Evolutionary conservation across 768 basidiomycete genomes (phyloP).

Genomic region (Phanerodontia chrysosporium): DNA sequence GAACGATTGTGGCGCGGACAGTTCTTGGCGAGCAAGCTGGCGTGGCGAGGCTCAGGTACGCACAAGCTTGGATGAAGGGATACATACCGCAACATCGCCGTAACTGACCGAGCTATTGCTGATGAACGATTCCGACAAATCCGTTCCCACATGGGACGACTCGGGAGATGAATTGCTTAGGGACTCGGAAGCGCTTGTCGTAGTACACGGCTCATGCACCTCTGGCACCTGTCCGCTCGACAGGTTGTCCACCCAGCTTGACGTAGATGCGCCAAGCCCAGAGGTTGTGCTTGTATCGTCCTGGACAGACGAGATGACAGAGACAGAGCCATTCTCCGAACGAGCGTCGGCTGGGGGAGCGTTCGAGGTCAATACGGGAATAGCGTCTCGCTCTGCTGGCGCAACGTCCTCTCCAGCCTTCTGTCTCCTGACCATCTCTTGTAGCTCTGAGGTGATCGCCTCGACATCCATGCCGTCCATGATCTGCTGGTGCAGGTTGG

Average conservation of each 20-base stretch:
- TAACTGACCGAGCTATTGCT: slow-evolving; percentile 33
- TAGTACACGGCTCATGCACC: slow-evolving; percentile 8
- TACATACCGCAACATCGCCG: slow-evolving; percentile 8
- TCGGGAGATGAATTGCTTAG: slow-evolving; percentile 3
- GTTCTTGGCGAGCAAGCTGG: not conserved
- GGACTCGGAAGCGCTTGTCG: not conserved
- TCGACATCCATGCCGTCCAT: slow-evolving; percentile 78
- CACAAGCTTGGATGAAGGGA: not conserved
- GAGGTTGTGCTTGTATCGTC: slow-evolving; percentile 35
- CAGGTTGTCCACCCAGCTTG: slow-evolving; percentile 44
- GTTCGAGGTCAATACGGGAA: slow-evolving; percentile 13
- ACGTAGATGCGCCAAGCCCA: slow-evolving; percentile 28
- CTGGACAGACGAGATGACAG: slow-evolving; percentile 38
- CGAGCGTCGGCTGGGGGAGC: slow-evolving; percentile 32
- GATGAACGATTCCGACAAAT: slow-evolving; percentile 38
- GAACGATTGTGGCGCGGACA: not conserved
- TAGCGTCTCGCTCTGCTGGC: slow-evolving; percentile 12
- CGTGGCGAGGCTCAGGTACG: not conserved
- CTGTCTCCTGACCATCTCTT: slow-evolving; percentile 30
- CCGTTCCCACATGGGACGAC: slow-evolving; percentile 8
- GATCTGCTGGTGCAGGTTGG: slow-evolving; percentile 61
- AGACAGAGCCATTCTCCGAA: slow-evolving; percentile 41
- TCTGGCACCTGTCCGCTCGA: slow-evolving; percentile 20
- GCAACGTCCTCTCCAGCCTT: slow-evolving; percentile 25
- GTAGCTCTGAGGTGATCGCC: slow-evolving; percentile 53